These are phyloP conservation scores for Glaciozyma antarctica DNA, from an alignment of 768 basidiomycete species.

Conservation along the genomic window DNA sequence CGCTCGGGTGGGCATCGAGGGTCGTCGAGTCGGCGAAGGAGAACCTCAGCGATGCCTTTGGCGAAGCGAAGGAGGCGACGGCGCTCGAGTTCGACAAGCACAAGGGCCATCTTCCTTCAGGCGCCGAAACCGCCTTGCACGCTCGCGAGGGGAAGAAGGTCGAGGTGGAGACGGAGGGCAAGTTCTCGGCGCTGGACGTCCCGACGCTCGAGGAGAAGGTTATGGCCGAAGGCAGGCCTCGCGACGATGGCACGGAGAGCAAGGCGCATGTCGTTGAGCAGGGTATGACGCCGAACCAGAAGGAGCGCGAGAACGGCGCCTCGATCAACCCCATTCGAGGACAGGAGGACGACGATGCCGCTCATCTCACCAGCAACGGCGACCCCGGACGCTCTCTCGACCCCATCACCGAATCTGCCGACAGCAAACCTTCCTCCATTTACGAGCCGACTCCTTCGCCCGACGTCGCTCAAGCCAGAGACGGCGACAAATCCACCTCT, in stretches of 20 bases:
- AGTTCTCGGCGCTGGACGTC: conserved; percentile 55
- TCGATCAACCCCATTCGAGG: background rate
- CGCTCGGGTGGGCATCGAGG: conserved; percentile 4
- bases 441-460: background rate
- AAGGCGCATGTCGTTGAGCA: conserved; percentile 12
- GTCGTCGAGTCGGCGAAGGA: conserved; percentile 6
- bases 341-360: conserved; percentile 5
- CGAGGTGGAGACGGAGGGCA: conserved; percentile 33
- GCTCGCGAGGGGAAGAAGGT: conserved; percentile 26
- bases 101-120: background rate
- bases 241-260: conserved; percentile 24
- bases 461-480: conserved; percentile 12
- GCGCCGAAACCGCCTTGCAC: background rate
- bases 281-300: conserved; percentile 5
- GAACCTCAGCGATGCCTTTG: conserved; percentile 29
- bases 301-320: conserved; percentile 17
- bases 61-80: conserved; percentile 12
- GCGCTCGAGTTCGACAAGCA: conserved; percentile 9
- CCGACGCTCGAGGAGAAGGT: conserved; percentile 64
- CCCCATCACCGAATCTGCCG: background rate
- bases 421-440: background rate
- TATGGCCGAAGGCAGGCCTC: conserved; percentile 46
- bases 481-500: too few species aligned
- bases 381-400: background rate
- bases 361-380: conserved; percentile 8